Evolutionary conservation across 129 eudicot species (phyloP), one percentile per base, ranked within the genome.

Genomic region (Escallonia rubra): DNA sequence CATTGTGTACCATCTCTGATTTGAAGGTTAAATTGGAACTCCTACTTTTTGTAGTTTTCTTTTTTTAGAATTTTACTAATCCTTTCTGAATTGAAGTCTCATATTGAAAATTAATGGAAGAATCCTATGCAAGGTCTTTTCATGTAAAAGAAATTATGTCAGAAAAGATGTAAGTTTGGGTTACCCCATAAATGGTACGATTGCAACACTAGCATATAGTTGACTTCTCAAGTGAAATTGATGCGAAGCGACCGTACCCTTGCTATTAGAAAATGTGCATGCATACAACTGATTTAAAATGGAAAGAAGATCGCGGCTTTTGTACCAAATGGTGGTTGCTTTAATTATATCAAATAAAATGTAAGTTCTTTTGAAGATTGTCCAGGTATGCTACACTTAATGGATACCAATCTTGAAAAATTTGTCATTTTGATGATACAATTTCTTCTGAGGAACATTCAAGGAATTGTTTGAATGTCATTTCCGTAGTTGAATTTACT

Each of bases 221-320:
- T 44, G 51, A 6, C 42, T 3, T 66, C 4, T 70, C 45, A 68
- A 82, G 86, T 51, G 86, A 83, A 48, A 81, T 81, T 73, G 86
- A 81, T 63, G 86, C 86, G 39, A 74, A 82, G 69, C 83, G 75
- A 79, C 83, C 84, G 34, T 79, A 83, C 81, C 79, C 88, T n/a
- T 65, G 88, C 88, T 50, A 83, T 83, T 70, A 50, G 88, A 63
- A 83, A 83, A 76, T 83, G 88, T 76, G 88, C 88, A 44, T 64
- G 88, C 64, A 85, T 83, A 67, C 88, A 83, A 59, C 81, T 83
- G 52, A 83, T 83, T 60, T 79, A 83, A 51, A 83, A 83, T 8
- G 88, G 52, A n/a, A 83, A 83, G 74, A 83, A 83, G 74, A 83
- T 83, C 69, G 88, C 88, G 0, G 88, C 88, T 3, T 83, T 83